Percentiles rank a stretch among this genome's conserved stretches.
These are phyloP conservation scores for Grosmannia clavigera DNA, from an alignment of 2,329 filamentous ascomycete genomes.

Conservation along the genomic window DNA sequence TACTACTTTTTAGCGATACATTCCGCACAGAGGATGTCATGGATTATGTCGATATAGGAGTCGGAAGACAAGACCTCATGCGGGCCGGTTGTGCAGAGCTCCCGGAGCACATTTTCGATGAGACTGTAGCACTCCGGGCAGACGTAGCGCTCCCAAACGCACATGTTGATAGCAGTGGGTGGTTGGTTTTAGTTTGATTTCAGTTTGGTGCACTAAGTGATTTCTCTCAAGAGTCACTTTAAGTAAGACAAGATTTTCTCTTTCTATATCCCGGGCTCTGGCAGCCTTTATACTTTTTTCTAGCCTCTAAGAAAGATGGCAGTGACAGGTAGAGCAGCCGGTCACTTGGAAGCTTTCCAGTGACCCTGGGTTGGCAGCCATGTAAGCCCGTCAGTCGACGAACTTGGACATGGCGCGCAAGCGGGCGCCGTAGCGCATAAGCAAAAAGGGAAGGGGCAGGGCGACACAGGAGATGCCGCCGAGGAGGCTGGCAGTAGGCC, in stretches of 20 bases:
- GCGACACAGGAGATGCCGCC: constrained; percentile 28
- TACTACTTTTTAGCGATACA: too few relatives aligned
- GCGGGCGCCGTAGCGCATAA: constrained; percentile 7
- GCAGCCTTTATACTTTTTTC: too few relatives aligned
- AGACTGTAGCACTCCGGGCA: background rate
- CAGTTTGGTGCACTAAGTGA: too few relatives aligned
- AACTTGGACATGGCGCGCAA: constrained; percentile 9
- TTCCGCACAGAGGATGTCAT: background rate
- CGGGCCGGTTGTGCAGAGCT: background rate
- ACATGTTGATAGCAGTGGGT: background rate
- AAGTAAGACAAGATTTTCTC: too few relatives aligned
- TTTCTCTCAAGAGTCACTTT: too few relatives aligned
- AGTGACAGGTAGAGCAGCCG: too few relatives aligned
- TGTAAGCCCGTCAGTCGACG: background rate
- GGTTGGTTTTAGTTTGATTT: background rate
- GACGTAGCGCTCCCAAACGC: background rate
- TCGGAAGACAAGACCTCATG: background rate
- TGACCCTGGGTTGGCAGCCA: too few relatives aligned
- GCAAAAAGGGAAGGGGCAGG: constrained; percentile 34
- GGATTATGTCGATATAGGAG: background rate
- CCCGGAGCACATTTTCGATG: background rate
- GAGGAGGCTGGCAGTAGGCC: constrained; percentile 11
- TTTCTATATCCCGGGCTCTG: too few relatives aligned
- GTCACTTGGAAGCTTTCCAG: too few relatives aligned
- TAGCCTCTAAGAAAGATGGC: too few relatives aligned